Base-by-base conservation (phyloP, 106 monocot genomes). In the Apostasia ramifera region DNA sequence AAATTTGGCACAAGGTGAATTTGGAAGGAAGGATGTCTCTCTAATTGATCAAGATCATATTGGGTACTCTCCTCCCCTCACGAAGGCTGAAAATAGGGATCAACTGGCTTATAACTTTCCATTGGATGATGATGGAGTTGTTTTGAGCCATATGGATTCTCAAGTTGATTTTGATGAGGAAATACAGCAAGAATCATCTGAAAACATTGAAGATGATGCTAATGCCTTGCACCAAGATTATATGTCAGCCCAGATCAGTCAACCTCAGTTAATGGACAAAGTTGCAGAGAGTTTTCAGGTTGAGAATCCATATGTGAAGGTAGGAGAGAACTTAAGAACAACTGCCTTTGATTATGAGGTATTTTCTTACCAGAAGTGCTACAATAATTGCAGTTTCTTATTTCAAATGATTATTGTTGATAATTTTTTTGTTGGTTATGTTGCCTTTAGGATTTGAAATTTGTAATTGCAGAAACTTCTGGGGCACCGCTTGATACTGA, bases 21-120 rank as follows among this genome's bases (percentile, higher is more conserved):
- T 98, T 85, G 68, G 54, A n/a, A 76, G 73, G 3, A 92, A 89
- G 63, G 89, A 85, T 76, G 74, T 84, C 77, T 91, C 94, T 56
- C 81, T 94, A 55, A 91, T 91, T 69, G 95, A 92, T 78, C 92
- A 90, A 69, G 92, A 92, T 54, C 82, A 83, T 40, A 72, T 81
- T 70, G 66, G 55, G 62, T 87, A 78, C 56, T 57, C 80, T 48
- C 57, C 80, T 74, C 48, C 56, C 13, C 45, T 79, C 53, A 8
- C 60, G 26, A 78, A 77, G 65, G 59, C 74, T 61, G 78, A 77
- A 63, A 76, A 77, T 44, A 80, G 65, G 47, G 69, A 75, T 66
- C 63, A 76, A 55, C 76, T 57, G 51, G 13, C 77, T 53, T 81
- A 80, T 53, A 72, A 67, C 2, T 76, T 81, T 71, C 71, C 67